Evolutionary conservation across 768 basidiomycete species (phyloP).

Genomic region (Terana coerulea): DNA sequence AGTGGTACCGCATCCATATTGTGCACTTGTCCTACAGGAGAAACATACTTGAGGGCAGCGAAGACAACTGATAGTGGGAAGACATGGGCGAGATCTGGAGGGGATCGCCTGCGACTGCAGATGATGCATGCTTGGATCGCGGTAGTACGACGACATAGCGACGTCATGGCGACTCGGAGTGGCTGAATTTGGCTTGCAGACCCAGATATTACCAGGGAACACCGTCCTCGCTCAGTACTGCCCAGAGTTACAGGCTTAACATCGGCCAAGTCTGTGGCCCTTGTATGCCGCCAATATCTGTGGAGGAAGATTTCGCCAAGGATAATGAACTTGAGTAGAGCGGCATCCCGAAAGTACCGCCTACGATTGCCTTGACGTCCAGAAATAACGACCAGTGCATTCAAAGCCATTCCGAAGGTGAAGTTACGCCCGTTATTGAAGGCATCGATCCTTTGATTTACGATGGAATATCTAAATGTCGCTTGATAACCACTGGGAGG

Average conservation of each 20-base stretch:
- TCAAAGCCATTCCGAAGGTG: constrained; percentile 5
- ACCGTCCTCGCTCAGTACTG: neutral
- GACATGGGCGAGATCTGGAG: too few species aligned
- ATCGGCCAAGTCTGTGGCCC: neutral
- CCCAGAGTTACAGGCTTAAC: neutral
- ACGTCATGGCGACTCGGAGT: too few species aligned
- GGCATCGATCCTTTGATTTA: neutral
- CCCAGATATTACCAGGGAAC: too few species aligned
- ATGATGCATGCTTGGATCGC: too few species aligned
- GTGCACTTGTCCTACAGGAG: too few species aligned
- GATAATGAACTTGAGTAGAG: constrained; percentile 2
- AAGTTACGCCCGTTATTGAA: neutral
- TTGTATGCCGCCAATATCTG: neutral
- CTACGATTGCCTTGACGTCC: constrained; percentile 8
- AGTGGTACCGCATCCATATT: too few species aligned
- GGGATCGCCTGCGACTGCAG: too few species aligned
- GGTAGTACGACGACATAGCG: too few species aligned
- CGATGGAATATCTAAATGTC: constrained; percentile 1
- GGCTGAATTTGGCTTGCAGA: too few species aligned
- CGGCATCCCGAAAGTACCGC: constrained; percentile 10
- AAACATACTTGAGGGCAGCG: too few species aligned
- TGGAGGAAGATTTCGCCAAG: constrained; percentile 2
- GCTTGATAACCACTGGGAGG: neutral
- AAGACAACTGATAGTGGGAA: too few species aligned
- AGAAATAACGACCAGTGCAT: neutral